phyloP scores from a whole-genome alignment of 805 yeast genomes.

The Candida broadrunensis region DNA sequence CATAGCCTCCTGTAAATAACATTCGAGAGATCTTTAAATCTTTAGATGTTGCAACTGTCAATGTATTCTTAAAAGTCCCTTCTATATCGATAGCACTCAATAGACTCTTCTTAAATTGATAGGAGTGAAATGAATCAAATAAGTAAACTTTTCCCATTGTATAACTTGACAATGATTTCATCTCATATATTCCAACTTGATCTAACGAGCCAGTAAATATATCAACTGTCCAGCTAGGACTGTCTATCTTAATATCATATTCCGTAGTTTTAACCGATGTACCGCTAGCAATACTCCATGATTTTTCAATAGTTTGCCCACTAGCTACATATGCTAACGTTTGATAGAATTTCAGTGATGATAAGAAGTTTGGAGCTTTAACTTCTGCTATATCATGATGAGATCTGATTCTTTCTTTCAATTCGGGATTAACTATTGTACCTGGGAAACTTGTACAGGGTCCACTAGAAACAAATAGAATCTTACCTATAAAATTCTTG shows the following conservation, averaged over 20 bases:
- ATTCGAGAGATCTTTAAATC: constrained; percentile 30
- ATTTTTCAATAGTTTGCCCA: constrained; percentile 21
- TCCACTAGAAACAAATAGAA: constrained; percentile 31
- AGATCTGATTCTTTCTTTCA: constrained; percentile 21
- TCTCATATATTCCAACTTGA: constrained; percentile 43
- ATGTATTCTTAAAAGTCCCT: constrained; percentile 1
- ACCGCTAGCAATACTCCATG: constrained; percentile 11
- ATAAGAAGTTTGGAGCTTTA: constrained; percentile 20
- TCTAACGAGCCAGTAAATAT: constrained; percentile 37
- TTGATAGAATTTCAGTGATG: constrained; percentile 26
- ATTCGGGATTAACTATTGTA: constrained; percentile 16
- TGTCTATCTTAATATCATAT: constrained; percentile 10
- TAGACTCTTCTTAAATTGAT: constrained; percentile 18
- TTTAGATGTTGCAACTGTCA: constrained; percentile 29
- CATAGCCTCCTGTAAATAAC: constrained; percentile 26
- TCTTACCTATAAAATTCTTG: constrained; percentile 22
- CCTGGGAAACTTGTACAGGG: constrained; percentile 41
- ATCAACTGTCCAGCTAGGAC: constrained; percentile 27
- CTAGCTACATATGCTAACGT: constrained; percentile 24
- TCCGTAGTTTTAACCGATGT: constrained; percentile 21
- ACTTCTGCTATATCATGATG: constrained; percentile 33
- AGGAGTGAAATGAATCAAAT: constrained; percentile 24
- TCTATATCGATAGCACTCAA: constrained; percentile 1
- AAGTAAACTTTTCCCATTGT: constrained; percentile 33
- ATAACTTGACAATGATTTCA: constrained; percentile 28